A percentile compares a stretch with the other conserved stretches of the same genome.
These are phyloP conservation scores for Incumbomyces delicatus DNA, from an alignment of 2,329 filamentous ascomycete genomes.

Conservation along the genomic window DNA sequence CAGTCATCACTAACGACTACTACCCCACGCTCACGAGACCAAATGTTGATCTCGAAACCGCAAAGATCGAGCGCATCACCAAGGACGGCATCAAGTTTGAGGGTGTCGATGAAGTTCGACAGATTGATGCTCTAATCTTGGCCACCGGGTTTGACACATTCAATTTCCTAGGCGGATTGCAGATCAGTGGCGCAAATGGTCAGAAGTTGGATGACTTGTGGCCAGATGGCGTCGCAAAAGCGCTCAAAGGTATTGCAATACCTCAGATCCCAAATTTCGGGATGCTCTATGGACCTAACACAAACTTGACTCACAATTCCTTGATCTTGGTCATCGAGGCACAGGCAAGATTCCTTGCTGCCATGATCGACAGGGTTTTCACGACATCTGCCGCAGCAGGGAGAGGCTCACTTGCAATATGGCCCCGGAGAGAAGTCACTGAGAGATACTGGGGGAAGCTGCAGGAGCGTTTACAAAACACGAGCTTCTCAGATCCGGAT, in stretches of 20 bases:
- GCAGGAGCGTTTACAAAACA: slow-evolving; percentile 28
- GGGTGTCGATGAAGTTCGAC: slow-evolving; percentile 28
- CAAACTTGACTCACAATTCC: slow-evolving; percentile 45
- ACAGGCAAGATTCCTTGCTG: slow-evolving; percentile 45
- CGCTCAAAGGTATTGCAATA: slow-evolving; percentile 43
- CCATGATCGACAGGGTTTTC: slow-evolving; percentile 40
- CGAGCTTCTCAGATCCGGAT: slow-evolving; percentile 43
- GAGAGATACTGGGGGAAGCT: slow-evolving; percentile 9
- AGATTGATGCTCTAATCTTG: slow-evolving; percentile 48
- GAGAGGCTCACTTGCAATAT: slow-evolving; percentile 30
- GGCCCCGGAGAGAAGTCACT: slow-evolving; percentile 29
- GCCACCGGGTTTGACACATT: slow-evolving; percentile 51
- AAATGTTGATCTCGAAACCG: slow-evolving; percentile 44
- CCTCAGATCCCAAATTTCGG: slow-evolving; percentile 45
- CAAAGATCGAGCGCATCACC: slow-evolving; percentile 37
- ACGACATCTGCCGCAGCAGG: slow-evolving; percentile 31
- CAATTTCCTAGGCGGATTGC: slow-evolving; percentile 49
- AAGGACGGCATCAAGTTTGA: slow-evolving; percentile 38
- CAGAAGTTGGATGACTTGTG: slow-evolving; percentile 41
- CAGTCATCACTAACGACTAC: slow-evolving; percentile 48
- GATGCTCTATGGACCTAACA: slow-evolving; percentile 51
- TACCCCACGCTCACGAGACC: slow-evolving; percentile 39
- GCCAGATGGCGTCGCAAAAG: slow-evolving; percentile 27
- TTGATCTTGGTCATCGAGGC: slow-evolving; percentile 54
- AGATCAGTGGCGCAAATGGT: slow-evolving; percentile 39